Evolutionary conservation across 305 asterid genomes (phyloP), one percentile per base, ranked within the genome.

Genomic region (Rubia occidens): DNA sequence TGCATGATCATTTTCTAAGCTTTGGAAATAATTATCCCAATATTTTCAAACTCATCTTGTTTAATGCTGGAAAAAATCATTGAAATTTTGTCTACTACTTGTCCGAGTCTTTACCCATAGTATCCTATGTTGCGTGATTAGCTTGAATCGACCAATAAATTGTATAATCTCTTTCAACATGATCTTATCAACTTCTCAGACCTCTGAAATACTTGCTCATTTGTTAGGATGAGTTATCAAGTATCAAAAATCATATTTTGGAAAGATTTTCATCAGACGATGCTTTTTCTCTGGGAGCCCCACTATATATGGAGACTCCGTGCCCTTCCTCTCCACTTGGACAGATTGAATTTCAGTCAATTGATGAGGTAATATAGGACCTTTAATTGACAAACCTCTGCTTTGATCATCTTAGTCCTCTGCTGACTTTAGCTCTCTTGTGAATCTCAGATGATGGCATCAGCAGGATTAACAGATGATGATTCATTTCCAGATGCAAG

Each of bases 301-400:
- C 87, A 68, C 61, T 78, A 39, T 83, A 78, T 77, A 81, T 83
- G 85, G 87, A 83, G 71, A 83, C 87, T 29, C 85, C 84, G 3
- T 78, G 77, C 69, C 82, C 87, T 60, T 76, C 80, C 73, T 83
- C 87, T 72, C 87, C 87, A 56, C 78, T 81, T 40, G 85, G 76
- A 47, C 80, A 70, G 66, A 61, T 75, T 55, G 87, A 83, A 39
- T 81, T 81, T 66, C 81, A 76, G 76, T 71, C 80, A 67, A 71
- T 83, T 70, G 84, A 83, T 17, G 87, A 83, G 84, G 87, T 83
- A 47, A 67, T 47, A 0, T 54, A 32, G 49, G 18, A 59, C 71
- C 69, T 44, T 74, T 29, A 11, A 7, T 26, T 47, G 18, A 26
- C 3, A 32, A 32, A 15, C 18, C 37, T 65, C 11, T 69, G 51